Percentiles rank a stretch among this genome's conserved stretches.
These are phyloP conservation scores for Exophiala aquamarina DNA, from an alignment of 2,329 filamentous ascomycete species.

Conservation along the genomic window DNA sequence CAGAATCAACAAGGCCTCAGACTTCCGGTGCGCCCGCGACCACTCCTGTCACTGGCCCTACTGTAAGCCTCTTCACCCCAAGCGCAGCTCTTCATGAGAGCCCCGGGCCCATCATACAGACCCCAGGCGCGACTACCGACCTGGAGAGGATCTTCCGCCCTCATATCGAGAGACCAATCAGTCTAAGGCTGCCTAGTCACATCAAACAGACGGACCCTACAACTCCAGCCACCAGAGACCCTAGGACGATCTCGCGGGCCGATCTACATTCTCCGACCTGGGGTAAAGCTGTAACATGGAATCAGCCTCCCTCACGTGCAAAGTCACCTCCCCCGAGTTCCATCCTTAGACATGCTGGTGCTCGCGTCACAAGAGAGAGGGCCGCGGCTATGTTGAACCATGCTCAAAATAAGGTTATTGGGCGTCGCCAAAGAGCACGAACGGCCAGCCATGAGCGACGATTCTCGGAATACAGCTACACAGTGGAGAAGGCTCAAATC, in stretches of 20 bases:
- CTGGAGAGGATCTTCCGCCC: constrained; percentile 42
- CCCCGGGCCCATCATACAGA: constrained; percentile 29
- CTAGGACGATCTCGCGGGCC: constrained; percentile 62
- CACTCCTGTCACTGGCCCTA: constrained; percentile 1
- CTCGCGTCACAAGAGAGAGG: constrained; percentile 16
- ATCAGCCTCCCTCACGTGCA: constrained; percentile 76
- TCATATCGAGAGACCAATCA: constrained; percentile 19
- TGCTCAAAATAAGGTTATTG: neutral
- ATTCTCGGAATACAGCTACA: constrained; percentile 79
- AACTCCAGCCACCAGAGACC: constrained; percentile 36
- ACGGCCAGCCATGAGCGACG: constrained; percentile 64
- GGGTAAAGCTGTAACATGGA: constrained; percentile 64
- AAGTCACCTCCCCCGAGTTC: constrained; percentile 73
- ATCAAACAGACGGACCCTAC: constrained; percentile 38
- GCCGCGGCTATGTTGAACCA: constrained; percentile 9
- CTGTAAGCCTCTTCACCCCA: constrained; percentile 22
- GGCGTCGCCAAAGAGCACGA: constrained; percentile 26
- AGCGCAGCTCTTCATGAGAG: constrained; percentile 6
- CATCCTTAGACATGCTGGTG: constrained; percentile 64
- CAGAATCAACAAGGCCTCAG: constrained; percentile 1
- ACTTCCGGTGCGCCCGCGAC: constrained; percentile 2
- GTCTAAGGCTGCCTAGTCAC: constrained; percentile 17
- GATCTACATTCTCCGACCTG: constrained; percentile 76
- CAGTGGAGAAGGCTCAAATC: constrained; percentile 79
- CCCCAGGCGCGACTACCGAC: constrained; percentile 43